Conservation (phyloP, 2,329 filamentous ascomycete genomes). For the Diaporthe sp. region DNA sequence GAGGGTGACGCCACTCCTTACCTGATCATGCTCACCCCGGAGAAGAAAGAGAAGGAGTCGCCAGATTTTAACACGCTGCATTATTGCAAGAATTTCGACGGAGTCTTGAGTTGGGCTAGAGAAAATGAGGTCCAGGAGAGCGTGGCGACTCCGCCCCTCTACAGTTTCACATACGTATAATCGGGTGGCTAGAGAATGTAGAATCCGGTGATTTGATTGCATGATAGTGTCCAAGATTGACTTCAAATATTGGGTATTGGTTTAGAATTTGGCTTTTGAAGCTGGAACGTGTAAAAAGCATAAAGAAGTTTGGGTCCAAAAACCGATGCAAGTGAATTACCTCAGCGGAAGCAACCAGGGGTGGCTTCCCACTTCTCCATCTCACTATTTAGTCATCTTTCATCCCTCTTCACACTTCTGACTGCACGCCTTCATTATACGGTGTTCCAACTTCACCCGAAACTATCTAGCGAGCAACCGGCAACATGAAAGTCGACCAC, state of each 20-base stretch:
- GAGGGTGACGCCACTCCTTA: conserved; percentile 2
- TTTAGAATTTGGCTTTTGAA: neutral
- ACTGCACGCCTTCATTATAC: neutral
- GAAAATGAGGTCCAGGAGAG: neutral
- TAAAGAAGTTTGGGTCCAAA: neutral
- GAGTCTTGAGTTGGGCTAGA: neutral
- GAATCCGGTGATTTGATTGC: neutral
- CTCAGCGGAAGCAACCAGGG: neutral
- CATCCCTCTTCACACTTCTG: neutral
- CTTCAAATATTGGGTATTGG: neutral
- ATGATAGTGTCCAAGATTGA: neutral
- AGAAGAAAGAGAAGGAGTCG: neutral
- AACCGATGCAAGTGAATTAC: neutral
- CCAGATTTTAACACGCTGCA: neutral
- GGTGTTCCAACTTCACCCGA: neutral
- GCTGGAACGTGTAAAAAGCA: neutral
- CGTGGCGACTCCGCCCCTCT: neutral
- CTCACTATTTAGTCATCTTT: neutral
- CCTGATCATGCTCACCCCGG: neutral
- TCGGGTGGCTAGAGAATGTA: neutral
- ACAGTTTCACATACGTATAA: neutral
- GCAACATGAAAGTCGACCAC: neutral
- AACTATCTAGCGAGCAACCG: neutral
- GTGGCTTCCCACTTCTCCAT: neutral
- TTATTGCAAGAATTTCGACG: neutral